Evolutionary conservation across 441 rosid genomes (phyloP).

Genomic region (Flueggea neowawraea): DNA sequence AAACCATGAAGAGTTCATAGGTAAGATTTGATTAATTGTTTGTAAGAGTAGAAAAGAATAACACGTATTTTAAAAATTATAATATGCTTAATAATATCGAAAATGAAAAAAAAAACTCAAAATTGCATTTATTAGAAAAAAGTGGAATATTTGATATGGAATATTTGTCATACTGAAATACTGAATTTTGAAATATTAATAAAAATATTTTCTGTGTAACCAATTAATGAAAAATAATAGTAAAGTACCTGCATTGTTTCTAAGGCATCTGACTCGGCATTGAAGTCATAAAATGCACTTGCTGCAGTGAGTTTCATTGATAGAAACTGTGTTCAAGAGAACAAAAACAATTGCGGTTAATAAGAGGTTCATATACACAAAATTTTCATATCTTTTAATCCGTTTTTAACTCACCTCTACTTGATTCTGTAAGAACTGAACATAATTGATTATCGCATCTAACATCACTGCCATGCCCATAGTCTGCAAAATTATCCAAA

Average conservation of each 20-base stretch:
- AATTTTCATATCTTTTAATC: not conserved
- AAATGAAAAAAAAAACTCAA: too few species aligned
- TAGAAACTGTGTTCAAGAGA: conserved; percentile 35
- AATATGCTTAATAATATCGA: too few species aligned
- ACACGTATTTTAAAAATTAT: too few species aligned
- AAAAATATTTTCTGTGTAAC: too few species aligned
- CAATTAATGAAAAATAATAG: too few species aligned
- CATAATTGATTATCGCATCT: conserved; percentile 60
- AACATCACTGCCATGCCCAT: conserved; percentile 84
- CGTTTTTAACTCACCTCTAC: conserved; percentile 43
- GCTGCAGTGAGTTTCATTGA: conserved; percentile 75
- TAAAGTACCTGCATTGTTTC: conserved; percentile 28
- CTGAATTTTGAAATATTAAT: too few species aligned
- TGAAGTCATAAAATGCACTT: conserved; percentile 42
- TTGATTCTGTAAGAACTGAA: conserved; percentile 68
- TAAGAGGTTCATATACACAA: not conserved
- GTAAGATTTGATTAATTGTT: too few species aligned
- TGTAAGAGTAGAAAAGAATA: too few species aligned
- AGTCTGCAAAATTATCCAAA: conserved; percentile 30
- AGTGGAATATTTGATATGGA: too few species aligned
- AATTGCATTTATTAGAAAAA: too few species aligned
- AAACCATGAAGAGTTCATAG: too few species aligned
- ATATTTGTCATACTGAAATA: too few species aligned
- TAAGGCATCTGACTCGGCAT: conserved; percentile 29
- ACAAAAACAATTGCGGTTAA: not conserved